These are phyloP conservation scores for Arachnomyces sp. DNA, from an alignment of 2,329 filamentous ascomycete species.

Conservation along the genomic window DNA sequence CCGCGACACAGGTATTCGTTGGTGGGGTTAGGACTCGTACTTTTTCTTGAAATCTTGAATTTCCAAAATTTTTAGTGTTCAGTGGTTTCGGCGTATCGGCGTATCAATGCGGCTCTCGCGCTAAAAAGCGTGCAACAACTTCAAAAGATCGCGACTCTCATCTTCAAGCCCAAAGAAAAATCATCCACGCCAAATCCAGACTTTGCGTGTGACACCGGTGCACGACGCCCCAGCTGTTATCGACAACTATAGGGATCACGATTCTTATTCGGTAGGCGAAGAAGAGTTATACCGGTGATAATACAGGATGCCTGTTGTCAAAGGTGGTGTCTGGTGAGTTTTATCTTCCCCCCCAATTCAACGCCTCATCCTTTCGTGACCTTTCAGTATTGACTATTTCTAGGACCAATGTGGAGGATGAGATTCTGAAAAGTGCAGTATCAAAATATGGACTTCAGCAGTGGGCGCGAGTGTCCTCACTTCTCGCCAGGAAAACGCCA, in stretches of 20 bases:
- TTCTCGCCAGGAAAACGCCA: constrained; percentile 92
- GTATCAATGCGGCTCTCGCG: constrained; percentile 17
- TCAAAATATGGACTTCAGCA: constrained; percentile 95
- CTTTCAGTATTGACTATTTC: constrained; percentile 2
- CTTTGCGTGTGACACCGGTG: no score
- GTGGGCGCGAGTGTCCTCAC: constrained; percentile 95
- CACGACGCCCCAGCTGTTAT: no score
- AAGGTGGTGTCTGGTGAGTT: constrained; percentile 55
- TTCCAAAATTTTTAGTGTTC: constrained; percentile 19
- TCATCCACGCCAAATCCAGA: no score
- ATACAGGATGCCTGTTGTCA: constrained; percentile 55
- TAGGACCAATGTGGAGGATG: constrained; percentile 69
- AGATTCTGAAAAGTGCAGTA: constrained; percentile 92
- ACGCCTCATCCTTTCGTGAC: constrained; percentile 13
- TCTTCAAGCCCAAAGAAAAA: neutral
- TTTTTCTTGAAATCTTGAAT: constrained; percentile 17
- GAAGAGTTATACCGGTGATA: neutral
- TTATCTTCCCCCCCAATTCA: neutral
- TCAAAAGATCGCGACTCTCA: no score
- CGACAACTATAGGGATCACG: no score
- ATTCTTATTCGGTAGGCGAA: no score
- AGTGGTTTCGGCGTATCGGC: no score
- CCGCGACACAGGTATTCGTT: constrained; percentile 9
- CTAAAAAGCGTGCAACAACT: constrained; percentile 8
- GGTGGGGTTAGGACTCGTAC: constrained; percentile 8